Conservation (phyloP, 176 grass and related monocot genomes). For the Canna indica region DNA sequence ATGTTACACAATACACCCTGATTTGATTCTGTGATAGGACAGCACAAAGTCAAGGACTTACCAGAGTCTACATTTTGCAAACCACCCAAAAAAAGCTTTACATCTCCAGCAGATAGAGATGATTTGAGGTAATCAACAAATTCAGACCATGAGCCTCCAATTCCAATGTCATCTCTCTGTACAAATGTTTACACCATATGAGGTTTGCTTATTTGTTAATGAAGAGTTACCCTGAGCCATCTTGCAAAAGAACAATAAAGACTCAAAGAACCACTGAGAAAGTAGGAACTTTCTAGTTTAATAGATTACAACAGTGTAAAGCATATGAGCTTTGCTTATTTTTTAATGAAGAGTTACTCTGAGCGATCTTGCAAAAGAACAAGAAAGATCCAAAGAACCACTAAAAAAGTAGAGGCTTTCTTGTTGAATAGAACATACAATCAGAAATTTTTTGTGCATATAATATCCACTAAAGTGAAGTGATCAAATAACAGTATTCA, state of each 20-base stretch:
- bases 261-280: not conserved
- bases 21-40: not conserved
- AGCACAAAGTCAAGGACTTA: slow-evolving; percentile 2
- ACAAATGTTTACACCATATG: not conserved
- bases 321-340: not conserved
- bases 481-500: not conserved
- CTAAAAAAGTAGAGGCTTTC: not conserved
- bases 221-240: not conserved
- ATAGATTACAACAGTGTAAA: no score
- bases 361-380: not conserved
- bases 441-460: not conserved
- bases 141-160: slow-evolving; percentile 70
- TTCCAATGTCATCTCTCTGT: slow-evolving; percentile 78
- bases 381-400: not conserved
- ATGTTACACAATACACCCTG: not conserved
- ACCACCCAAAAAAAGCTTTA: slow-evolving; percentile 36
- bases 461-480: not conserved
- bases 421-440: not conserved
- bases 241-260: not conserved
- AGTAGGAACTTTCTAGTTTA: not conserved
- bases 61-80: not conserved
- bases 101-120: slow-evolving; percentile 43
- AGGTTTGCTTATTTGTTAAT: slow-evolving; percentile 1
- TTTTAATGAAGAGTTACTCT: not conserved
- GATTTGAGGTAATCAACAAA: slow-evolving; percentile 72